A percentile compares a stretch with the other conserved stretches of the same genome.
These are phyloP conservation scores for Calonectria pseudoturangicola DNA, from an alignment of 2,329 filamentous ascomycete genomes.

Conservation along the genomic window DNA sequence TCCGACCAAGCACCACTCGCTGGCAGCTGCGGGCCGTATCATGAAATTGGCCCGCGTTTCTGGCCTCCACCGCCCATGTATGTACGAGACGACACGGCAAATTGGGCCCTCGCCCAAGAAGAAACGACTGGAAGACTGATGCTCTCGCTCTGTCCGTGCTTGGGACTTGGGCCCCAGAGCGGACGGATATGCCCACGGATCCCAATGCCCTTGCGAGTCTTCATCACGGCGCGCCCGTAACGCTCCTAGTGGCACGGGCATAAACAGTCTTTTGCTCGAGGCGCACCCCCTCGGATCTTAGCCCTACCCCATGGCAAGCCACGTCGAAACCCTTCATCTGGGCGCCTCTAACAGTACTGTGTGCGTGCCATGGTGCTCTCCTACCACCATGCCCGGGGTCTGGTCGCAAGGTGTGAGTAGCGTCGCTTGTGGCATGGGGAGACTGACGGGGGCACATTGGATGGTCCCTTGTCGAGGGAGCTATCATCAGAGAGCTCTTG, in stretches of 20 bases:
- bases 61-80: slow-evolving; percentile 37
- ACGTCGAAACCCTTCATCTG: slow-evolving; percentile 53
- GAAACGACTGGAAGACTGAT: slow-evolving; percentile 38
- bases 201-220: slow-evolving; percentile 42
- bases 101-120: slow-evolving; percentile 39
- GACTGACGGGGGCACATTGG: slow-evolving; percentile 41
- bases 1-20: slow-evolving; percentile 27
- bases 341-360: slow-evolving; percentile 40
- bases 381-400: slow-evolving; percentile 52
- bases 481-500: slow-evolving; percentile 46
- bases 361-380: slow-evolving; percentile 9
- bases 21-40: slow-evolving; percentile 28
- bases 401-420: slow-evolving; percentile 46
- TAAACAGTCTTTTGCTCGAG: slow-evolving; percentile 42
- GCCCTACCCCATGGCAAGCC: slow-evolving; percentile 53
- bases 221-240: slow-evolving; percentile 47
- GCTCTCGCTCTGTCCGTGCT: slow-evolving; percentile 21
- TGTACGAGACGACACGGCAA: slow-evolving; percentile 37
- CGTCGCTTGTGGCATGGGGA: slow-evolving; percentile 36
- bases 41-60: slow-evolving; percentile 36
- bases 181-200: slow-evolving; percentile 50
- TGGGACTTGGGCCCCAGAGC: slow-evolving; percentile 31
- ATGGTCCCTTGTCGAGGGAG: slow-evolving; percentile 53
- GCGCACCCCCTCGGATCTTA: slow-evolving; percentile 44
- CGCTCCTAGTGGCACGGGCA: slow-evolving; percentile 42